Evolutionary conservation across 352 stramenopile genomes (phyloP).

Genomic region (Phytophthora pinifolia): DNA sequence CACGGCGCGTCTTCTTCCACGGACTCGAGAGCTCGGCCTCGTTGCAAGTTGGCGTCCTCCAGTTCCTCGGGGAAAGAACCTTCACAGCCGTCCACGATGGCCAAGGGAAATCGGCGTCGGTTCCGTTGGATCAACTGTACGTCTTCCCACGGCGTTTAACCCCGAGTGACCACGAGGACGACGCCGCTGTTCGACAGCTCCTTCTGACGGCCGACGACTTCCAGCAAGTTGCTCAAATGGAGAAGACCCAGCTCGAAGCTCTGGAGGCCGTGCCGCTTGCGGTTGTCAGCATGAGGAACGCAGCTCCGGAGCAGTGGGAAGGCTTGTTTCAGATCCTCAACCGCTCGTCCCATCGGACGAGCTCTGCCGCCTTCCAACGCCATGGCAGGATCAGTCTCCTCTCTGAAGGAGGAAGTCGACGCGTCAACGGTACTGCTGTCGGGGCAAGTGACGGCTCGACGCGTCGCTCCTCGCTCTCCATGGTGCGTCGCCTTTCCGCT

Average conservation of each 20-base stretch:
- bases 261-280: constrained; percentile 43
- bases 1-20: constrained; percentile 34
- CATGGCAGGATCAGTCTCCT: constrained; percentile 4
- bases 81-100: constrained; percentile 10
- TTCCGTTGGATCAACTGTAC: constrained; percentile 16
- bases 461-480: constrained; percentile 25
- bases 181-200: constrained; percentile 10
- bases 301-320: constrained; percentile 35
- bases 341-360: constrained; percentile 27
- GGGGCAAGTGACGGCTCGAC: neutral
- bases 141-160: constrained; percentile 13
- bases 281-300: constrained; percentile 43
- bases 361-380: constrained; percentile 23
- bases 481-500: constrained; percentile 24
- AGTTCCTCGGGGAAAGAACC: constrained; percentile 10
- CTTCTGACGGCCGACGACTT: constrained; percentile 35
- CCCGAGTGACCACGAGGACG: constrained; percentile 4
- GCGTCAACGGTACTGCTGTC: too few species aligned
- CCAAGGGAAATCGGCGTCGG: neutral
- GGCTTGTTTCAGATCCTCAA: constrained; percentile 49
- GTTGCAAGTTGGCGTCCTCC: constrained; percentile 25
- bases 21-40: constrained; percentile 9
- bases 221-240: constrained; percentile 33
- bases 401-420: neutral
- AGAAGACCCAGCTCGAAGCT: constrained; percentile 34